These are phyloP conservation scores for Ophiocordyceps robertsii DNA, from an alignment of 2,329 filamentous ascomycete genomes.

Conservation along the genomic window DNA sequence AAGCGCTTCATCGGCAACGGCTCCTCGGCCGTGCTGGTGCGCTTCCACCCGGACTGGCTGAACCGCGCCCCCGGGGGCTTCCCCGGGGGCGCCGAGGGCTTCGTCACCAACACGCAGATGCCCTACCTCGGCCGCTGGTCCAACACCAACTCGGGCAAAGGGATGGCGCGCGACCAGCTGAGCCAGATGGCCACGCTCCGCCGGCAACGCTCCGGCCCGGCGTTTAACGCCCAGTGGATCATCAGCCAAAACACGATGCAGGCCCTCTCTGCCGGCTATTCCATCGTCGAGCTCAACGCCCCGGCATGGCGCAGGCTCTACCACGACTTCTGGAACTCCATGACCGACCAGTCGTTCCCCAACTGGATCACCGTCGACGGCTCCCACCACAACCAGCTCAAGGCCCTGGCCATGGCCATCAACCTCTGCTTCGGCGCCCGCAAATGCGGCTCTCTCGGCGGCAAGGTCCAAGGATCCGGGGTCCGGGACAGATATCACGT, in stretches of 20 bases:
- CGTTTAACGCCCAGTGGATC: constrained; percentile 15
- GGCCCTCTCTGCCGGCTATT: background rate
- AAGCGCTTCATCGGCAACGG: constrained; percentile 11
- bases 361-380: constrained; percentile 19
- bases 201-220: constrained; percentile 1
- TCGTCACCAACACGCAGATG: constrained; percentile 11
- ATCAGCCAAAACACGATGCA: constrained; percentile 7
- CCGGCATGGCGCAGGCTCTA: constrained; percentile 10
- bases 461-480: constrained; percentile 4
- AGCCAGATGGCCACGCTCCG: constrained; percentile 4
- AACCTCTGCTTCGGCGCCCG: constrained; percentile 17
- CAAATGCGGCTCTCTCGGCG: constrained; percentile 10
- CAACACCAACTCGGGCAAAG: constrained; percentile 8
- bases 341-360: constrained; percentile 13
- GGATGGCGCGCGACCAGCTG: constrained; percentile 11
- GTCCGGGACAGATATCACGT: background rate
- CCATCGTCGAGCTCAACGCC: constrained; percentile 6
- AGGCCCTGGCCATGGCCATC: constrained; percentile 12
- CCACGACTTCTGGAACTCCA: constrained; percentile 9
- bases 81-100: constrained; percentile 14
- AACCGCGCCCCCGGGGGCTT: constrained; percentile 2
- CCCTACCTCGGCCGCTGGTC: constrained; percentile 12
- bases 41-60: constrained; percentile 11
- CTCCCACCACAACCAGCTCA: constrained; percentile 11
- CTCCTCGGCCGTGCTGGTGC: constrained; percentile 14